phyloP scores from a whole-genome alignment of 495 filamentous ascomycete species.

The Neurospora pannonica region DNA sequence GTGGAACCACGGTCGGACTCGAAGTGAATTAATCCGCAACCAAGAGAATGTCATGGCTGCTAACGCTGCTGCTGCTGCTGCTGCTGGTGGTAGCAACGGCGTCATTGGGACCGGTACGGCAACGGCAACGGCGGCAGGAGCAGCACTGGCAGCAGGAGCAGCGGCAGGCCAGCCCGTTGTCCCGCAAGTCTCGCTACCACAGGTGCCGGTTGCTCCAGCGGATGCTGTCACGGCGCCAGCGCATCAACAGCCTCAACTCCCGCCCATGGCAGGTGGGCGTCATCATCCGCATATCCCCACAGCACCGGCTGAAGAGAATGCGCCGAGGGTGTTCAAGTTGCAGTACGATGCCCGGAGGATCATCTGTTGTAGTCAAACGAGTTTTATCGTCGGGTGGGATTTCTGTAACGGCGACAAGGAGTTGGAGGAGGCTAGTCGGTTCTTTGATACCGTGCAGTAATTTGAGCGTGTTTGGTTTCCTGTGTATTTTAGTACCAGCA shows the following conservation, averaged over 20 bases:
- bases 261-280: neutral
- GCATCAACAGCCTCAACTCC: neutral
- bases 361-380: constrained; percentile 86
- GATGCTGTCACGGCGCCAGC: neutral
- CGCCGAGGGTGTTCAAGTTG: constrained; percentile 84
- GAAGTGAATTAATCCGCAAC: constrained; percentile 17
- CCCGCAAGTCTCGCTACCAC: neutral
- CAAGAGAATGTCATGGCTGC: constrained; percentile 6
- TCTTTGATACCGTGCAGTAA: constrained; percentile 55
- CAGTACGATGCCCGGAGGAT: constrained; percentile 94
- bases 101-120: neutral
- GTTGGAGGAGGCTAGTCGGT: constrained; percentile 69
- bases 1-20: constrained; percentile 14
- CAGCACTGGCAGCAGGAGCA: neutral
- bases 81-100: neutral
- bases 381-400: constrained; percentile 93
- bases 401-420: constrained; percentile 85
- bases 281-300: constrained; percentile 11
- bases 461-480: neutral
- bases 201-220: neutral
- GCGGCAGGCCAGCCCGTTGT: neutral
- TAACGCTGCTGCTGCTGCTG: neutral
- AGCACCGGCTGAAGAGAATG: constrained; percentile 28
- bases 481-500: neutral
- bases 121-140: neutral